These are phyloP conservation scores for Lentinula guzmanii DNA, from an alignment of 768 basidiomycete species.

Conservation along the genomic window DNA sequence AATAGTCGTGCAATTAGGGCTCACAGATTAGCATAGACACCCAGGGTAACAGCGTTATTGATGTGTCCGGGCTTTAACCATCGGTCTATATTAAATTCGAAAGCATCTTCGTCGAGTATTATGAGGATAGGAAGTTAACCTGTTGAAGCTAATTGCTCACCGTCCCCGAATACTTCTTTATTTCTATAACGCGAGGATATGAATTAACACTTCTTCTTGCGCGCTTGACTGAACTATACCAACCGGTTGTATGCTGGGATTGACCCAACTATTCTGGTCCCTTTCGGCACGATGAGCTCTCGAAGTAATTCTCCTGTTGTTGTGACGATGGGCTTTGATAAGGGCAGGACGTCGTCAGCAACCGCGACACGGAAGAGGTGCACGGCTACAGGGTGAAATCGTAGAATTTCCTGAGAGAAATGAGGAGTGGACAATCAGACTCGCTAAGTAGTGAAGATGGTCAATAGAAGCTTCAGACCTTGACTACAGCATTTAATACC, in stretches of 20 bases:
- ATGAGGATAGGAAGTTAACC: not conserved
- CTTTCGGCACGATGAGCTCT: conserved; percentile 28
- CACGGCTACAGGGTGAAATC: conserved; percentile 34
- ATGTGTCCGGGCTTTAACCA: conserved; percentile 24
- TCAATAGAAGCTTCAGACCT: not conserved
- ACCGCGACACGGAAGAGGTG: conserved; percentile 32
- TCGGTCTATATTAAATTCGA: conserved; percentile 32
- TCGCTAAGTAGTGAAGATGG: not conserved
- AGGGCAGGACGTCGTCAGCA: conserved; percentile 37
- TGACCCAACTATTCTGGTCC: conserved; percentile 26
- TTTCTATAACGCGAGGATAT: conserved; percentile 11
- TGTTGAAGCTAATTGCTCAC: not conserved
- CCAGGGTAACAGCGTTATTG: conserved; percentile 20
- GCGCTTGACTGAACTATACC: conserved; percentile 17
- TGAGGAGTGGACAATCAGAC: not conserved
- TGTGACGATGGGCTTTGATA: conserved; percentile 29
- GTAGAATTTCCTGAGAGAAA: conserved; percentile 35
- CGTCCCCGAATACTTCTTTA: conserved; percentile 30
- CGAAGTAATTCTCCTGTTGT: conserved; percentile 23
- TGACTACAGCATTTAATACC: not conserved
- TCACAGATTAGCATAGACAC: conserved; percentile 27
- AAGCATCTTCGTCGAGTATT: conserved; percentile 19
- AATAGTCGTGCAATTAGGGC: not conserved
- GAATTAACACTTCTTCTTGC: not conserved
- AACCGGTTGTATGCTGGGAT: conserved; percentile 31